Evolutionary conservation across 345 rosid genomes (phyloP), one percentile per base, ranked within the genome.

Genomic region (Camelina laxa): DNA sequence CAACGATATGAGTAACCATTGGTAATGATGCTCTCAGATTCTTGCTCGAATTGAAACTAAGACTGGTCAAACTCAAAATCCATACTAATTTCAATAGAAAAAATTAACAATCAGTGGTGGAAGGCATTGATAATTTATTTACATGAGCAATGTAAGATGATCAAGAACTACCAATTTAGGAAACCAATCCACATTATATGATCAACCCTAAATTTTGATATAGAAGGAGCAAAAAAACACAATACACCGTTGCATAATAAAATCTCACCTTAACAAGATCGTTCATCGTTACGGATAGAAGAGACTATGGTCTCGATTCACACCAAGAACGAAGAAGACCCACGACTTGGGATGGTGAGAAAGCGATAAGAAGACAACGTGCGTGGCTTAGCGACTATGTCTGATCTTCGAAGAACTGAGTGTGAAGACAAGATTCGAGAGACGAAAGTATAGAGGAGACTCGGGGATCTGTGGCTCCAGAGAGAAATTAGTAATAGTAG

Each of bases 181-280:
- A 51, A 53, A 54, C 0, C 41, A 63, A 56, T 60, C 41, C 41
- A 76, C 35, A 45, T 64, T 64, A 27, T 53, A 63, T 64, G 64
- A 64, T 70, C 67, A 64, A 24, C 38, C 27, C 44, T 19, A 65
- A 31, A n/a, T n/a, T 1, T 30, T n/a, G n/a, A n/a, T 13, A 35
- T 22, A 63, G 0, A 45, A 33, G 21, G 27, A 3, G 7, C 1
- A 24, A 51, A 49, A 56, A 5, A 30, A 49, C 61, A 15, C 17
- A 27, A 27, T 3, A 72, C 4, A n/a, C n/a, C n/a, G n/a, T n/a
- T n/a, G n/a, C 7, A 30, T 30, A 47, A 13, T 7, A 27, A 57
- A 49, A 7, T 15, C 72, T 65, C 41, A 78, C 81, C 81, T 78
- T 78, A 0, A 78, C 77, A 78, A 78, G 81, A 78, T 78, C 81